phyloP scores from a whole-genome alignment of 208 protist species.

The Sergeia podlipaevii region DNA sequence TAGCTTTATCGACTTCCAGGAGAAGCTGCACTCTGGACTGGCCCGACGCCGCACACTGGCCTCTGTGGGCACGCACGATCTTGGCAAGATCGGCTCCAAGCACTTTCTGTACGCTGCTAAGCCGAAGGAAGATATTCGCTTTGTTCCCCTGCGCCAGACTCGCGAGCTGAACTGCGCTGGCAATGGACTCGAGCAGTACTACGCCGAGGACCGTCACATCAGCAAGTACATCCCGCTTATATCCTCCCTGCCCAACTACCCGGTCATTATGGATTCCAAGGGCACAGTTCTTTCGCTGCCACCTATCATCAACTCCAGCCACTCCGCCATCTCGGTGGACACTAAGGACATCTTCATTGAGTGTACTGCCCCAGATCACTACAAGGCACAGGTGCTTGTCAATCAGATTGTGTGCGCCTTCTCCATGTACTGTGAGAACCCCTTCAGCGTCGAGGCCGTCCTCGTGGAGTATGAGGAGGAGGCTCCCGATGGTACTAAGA shows the following conservation, averaged over 20 bases:
- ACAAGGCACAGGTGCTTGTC: slow-evolving; percentile 95
- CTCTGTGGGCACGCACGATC: slow-evolving; percentile 99
- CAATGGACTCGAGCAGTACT: slow-evolving; percentile 83
- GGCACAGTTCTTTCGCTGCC: slow-evolving; percentile 96
- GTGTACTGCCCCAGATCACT: slow-evolving; percentile 97
- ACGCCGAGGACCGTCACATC: slow-evolving; percentile 88
- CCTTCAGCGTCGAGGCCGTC: slow-evolving; percentile 90
- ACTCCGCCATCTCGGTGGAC: slow-evolving; percentile 95
- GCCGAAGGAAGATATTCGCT: slow-evolving; percentile 90
- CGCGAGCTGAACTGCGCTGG: slow-evolving; percentile 72
- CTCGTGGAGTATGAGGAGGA: slow-evolving; percentile 73
- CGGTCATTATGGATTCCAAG: slow-evolving; percentile 72
- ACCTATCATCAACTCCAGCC: slow-evolving; percentile 99
- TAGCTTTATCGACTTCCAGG: slow-evolving; percentile 98
- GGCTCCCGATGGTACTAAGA: slow-evolving; percentile 56
- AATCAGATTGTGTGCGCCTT: slow-evolving; percentile 97
- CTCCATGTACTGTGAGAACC: slow-evolving; percentile 88
- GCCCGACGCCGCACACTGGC: slow-evolving; percentile 96
- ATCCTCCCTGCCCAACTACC: slow-evolving; percentile 65
- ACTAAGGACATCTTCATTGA: slow-evolving; percentile 99
- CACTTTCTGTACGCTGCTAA: slow-evolving; percentile 84
- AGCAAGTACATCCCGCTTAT: slow-evolving; percentile 84
- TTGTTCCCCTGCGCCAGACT: slow-evolving; percentile 92
- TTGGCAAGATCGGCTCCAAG: slow-evolving; percentile 94
- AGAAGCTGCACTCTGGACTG: slow-evolving; percentile 98